Base-by-base conservation (phyloP, 805 yeast genomes). In the Yarrowia keelungensis region DNA sequence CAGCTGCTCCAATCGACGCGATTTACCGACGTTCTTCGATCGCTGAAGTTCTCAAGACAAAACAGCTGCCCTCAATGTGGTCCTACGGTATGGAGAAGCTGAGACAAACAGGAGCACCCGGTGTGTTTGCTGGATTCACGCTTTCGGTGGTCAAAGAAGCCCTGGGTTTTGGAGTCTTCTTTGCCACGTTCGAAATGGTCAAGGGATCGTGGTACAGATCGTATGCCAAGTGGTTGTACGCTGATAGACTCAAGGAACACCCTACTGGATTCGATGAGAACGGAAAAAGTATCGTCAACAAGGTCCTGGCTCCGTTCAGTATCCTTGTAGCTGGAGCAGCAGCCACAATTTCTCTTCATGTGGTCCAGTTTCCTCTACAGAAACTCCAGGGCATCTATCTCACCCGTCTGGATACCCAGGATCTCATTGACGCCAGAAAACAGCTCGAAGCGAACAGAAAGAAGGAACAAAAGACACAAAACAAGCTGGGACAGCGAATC, bases 1-100 rank as follows among this genome's bases (percentile, higher is more conserved):
- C 91, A 0, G 97, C 97, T 1, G 94, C 97, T 1, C 98, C 98
- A 0, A 82, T 94, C 5, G 98, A 94, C 78, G 97, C 98, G 8
- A 86, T 94, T 3, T 90, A 89, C 74, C 86, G 97, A 1, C 82
- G 98, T 72, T 90, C 93, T 71, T 83, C 87, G 1, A 88, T 91
- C 5, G 85, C 89, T 11, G 97, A 92, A 72, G 79, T 93, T 67
- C 78, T 91, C 15, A 83, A 84, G 66, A 65, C 68, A 77, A 85
- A 85, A 69, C 39, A 53, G 19, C 35, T 53, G 42, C 68, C 68
- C 12, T 89, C 89, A 69, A 76, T 93, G 69, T 91, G 97, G 96
- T 79, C 79, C 35, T 94, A 91, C 77, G 92, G 94, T 0, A 76
- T 83, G 36, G 82, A 82, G 62, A 91, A 91, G 74, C 79, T 92